Evolutionary conservation across 805 yeast genomes (phyloP).

Genomic region (Teunomyces kruisii): DNA sequence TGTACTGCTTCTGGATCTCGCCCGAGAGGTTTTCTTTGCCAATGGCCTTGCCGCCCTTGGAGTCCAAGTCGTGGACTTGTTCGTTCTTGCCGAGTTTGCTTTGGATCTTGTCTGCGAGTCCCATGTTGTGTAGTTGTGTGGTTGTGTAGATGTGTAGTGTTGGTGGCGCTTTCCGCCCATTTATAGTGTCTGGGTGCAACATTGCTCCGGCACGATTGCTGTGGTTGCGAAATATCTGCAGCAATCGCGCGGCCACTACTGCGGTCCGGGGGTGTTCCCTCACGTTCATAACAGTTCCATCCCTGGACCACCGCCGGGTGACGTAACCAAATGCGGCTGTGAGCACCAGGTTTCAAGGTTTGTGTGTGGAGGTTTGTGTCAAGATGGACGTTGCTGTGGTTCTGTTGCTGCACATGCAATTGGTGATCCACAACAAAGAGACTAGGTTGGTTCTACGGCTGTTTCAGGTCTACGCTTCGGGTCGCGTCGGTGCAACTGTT

Average conservation of each 20-base stretch:
- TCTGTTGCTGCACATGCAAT: too few species aligned
- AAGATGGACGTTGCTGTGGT: not conserved
- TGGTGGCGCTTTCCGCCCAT: too few species aligned
- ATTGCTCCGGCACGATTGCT: not conserved
- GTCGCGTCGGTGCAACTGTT: too few species aligned
- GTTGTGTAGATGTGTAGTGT: not conserved
- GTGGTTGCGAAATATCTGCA: conserved; percentile 1
- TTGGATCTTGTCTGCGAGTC: conserved; percentile 37
- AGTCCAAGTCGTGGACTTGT: conserved; percentile 25
- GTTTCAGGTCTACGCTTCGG: too few species aligned
- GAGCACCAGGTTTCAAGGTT: not conserved
- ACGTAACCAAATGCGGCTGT: not conserved
- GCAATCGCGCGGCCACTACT: not conserved
- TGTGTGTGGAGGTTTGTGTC: too few species aligned
- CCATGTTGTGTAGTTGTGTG: conserved; percentile 24
- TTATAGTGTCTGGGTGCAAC: too few species aligned
- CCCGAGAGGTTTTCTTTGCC: conserved; percentile 29
- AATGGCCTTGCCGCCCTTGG: conserved; percentile 29
- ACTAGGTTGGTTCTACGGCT: too few species aligned
- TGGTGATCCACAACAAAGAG: too few species aligned
- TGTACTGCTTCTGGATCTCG: conserved; percentile 27
- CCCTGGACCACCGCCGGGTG: not conserved
- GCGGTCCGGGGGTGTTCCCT: not conserved
- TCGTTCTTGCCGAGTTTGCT: conserved; percentile 27
- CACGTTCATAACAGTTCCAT: not conserved